A percentile compares a stretch with the other conserved stretches of the same genome.
Evolutionary conservation across 2,329 filamentous ascomycete genomes (phyloP).

Genomic region (Cladosporium sp.): DNA sequence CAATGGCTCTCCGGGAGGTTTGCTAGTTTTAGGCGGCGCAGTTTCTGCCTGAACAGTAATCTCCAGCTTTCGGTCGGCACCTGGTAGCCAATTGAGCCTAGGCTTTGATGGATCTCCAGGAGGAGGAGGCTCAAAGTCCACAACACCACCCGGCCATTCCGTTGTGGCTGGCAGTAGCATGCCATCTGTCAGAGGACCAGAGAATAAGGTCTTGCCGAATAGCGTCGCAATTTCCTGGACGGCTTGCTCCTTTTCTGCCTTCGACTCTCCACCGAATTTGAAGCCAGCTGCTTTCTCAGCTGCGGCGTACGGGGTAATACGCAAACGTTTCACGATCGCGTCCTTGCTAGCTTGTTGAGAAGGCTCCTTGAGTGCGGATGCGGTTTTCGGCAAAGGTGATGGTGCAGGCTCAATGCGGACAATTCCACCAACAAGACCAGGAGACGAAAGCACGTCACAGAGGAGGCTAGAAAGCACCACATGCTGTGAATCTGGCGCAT

Average conservation of each 20-base stretch:
- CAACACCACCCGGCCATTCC: slow-evolving; percentile 77
- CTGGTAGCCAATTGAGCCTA: slow-evolving; percentile 64
- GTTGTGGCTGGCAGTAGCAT: slow-evolving; percentile 64
- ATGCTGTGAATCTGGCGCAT: slow-evolving; percentile 77
- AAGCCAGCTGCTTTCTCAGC: slow-evolving; percentile 56
- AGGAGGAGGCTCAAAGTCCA: slow-evolving; percentile 66
- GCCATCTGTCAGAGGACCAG: slow-evolving; percentile 85
- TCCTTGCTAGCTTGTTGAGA: slow-evolving; percentile 37
- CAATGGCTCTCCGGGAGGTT: slow-evolving; percentile 54
- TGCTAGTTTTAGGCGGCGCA: slow-evolving; percentile 53
- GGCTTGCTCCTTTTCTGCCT: slow-evolving; percentile 73
- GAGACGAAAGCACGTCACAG: slow-evolving; percentile 66
- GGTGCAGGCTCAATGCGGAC: slow-evolving; percentile 82
- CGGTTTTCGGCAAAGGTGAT: slow-evolving; percentile 61
- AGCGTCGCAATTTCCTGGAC: slow-evolving; percentile 66
- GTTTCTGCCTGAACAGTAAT: slow-evolving; percentile 75
- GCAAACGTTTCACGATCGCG: slow-evolving; percentile 59
- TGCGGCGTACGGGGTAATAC: slow-evolving; percentile 73
- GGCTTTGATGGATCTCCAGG: slow-evolving; percentile 43
- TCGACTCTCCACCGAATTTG: slow-evolving; percentile 83
- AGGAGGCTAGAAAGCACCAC: slow-evolving; percentile 73
- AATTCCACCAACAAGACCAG: slow-evolving; percentile 75
- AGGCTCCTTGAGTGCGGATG: slow-evolving; percentile 40
- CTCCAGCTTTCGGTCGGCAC: slow-evolving; percentile 66
- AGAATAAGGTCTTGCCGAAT: slow-evolving; percentile 66